Percentiles rank a stretch among this genome's conserved stretches.
phyloP scores from a whole-genome alignment of 257 asterid genomes.

The Solanum neorickii region DNA sequence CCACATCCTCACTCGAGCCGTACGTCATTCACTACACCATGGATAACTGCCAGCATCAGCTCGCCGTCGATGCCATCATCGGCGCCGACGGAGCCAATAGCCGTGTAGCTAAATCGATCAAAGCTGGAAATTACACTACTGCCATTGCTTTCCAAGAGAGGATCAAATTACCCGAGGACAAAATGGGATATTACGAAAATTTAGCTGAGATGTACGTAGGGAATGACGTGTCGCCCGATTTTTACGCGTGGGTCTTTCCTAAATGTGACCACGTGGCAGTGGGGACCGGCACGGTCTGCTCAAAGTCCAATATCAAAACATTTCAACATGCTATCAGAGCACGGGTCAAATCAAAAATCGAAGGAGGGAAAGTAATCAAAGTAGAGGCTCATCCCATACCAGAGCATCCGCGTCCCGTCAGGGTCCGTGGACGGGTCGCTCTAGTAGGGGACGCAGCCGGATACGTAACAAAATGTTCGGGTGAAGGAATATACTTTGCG shows the following conservation, averaged over 20 bases:
- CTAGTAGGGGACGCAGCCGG: conserved; percentile 81
- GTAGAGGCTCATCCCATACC: conserved; percentile 89
- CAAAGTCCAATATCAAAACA: conserved; percentile 35
- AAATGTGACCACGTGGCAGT: conserved; percentile 89
- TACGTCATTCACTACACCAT: conserved; percentile 41
- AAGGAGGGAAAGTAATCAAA: conserved; percentile 48
- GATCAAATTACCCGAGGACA: conserved; percentile 51
- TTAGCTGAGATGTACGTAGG: conserved; percentile 79
- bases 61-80: conserved; percentile 57
- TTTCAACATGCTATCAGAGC: conserved; percentile 37
- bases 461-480: conserved; percentile 76
- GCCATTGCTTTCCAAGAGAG: conserved; percentile 77
- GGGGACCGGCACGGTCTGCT: conserved; percentile 55
- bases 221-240: conserved; percentile 71
- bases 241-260: conserved; percentile 90
- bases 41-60: conserved; percentile 18
- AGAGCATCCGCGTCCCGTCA: conserved; percentile 57
- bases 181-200: conserved; percentile 64
- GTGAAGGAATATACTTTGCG: conserved; percentile 77
- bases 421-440: conserved; percentile 67
- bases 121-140: conserved; percentile 61
- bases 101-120: conserved; percentile 64
- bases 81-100: conserved; percentile 91
- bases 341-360: conserved; percentile 30
- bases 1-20: conserved; percentile 28